Conservation (phyloP, 257 asterid genomes). For the Solanum piurae region DNA sequence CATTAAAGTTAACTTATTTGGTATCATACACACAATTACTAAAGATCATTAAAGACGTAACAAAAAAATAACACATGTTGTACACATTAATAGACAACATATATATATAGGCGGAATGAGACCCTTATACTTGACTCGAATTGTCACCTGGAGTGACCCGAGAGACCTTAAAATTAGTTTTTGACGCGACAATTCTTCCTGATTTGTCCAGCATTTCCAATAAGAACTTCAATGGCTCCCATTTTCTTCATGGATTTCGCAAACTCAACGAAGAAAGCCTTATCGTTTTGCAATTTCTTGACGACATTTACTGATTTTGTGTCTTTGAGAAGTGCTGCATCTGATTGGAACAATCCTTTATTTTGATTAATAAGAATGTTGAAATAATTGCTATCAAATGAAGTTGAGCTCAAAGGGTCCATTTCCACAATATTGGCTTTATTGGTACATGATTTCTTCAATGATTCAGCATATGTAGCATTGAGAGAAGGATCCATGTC, state of each 20-base stretch:
- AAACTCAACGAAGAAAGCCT: conserved; percentile 17
- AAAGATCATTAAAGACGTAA: background rate
- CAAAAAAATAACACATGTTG: background rate
- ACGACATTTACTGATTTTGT: conserved; percentile 8
- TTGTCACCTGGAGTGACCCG: too few species aligned
- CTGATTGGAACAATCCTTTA: conserved; percentile 38
- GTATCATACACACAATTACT: background rate
- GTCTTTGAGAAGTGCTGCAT: conserved; percentile 38
- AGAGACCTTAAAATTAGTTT: background rate
- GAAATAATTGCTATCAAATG: conserved; percentile 30
- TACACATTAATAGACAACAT: background rate
- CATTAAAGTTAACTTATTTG: background rate
- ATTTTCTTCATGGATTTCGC: conserved; percentile 38
- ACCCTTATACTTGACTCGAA: too few species aligned
- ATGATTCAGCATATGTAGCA: conserved; percentile 3
- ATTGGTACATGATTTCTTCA: conserved; percentile 15
- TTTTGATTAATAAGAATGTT: conserved; percentile 15
- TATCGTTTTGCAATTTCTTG: background rate
- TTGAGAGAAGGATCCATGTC: conserved; percentile 13
- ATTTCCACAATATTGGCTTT: conserved; percentile 24
- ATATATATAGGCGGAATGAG: background rate
- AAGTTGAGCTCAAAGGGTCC: conserved; percentile 37
- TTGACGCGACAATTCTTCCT: conserved; percentile 30
- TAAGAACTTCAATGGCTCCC: conserved; percentile 39
- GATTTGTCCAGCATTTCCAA: conserved; percentile 30